phyloP scores from a whole-genome alignment of 495 filamentous ascomycete genomes.

The Chaetomidium leptoderma region DNA sequence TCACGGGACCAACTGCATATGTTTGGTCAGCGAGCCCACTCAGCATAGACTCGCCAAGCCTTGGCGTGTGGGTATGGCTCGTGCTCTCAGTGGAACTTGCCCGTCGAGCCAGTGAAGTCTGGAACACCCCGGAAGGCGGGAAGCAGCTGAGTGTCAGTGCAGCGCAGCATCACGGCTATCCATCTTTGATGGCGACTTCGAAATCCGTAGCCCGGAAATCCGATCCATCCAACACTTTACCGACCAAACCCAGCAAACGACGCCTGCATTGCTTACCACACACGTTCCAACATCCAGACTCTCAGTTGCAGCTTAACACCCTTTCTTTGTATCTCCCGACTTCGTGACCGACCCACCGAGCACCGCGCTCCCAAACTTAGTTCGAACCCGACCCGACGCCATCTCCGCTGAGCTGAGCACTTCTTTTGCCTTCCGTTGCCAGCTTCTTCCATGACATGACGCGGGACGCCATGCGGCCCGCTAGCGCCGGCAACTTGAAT shows the following conservation, averaged over 20 bases:
- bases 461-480: constrained; percentile 43
- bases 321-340: not conserved
- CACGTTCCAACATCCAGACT: not conserved
- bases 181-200: not conserved
- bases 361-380: not conserved
- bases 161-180: constrained; percentile 7
- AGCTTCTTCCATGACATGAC: constrained; percentile 48
- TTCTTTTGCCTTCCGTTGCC: not conserved
- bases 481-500: constrained; percentile 21
- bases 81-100: too few relatives aligned
- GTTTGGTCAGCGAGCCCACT: not conserved
- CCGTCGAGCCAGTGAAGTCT: not conserved
- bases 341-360: not conserved
- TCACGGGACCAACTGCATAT: not conserved
- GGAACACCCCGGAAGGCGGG: constrained; percentile 5
- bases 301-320: not conserved
- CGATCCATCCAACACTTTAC: not conserved
- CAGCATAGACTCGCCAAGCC: not conserved
- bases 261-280: not conserved
- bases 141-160: too few relatives aligned
- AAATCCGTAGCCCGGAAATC: not conserved
- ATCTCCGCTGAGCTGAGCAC: not conserved
- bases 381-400: not conserved
- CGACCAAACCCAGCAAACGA: not conserved
- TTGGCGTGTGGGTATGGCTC: not conserved